A percentile compares a stretch with the other conserved stretches of the same genome.
Evolutionary conservation across 208 protist genomes (phyloP).

Genomic region (Trypanosoma congolense): DNA sequence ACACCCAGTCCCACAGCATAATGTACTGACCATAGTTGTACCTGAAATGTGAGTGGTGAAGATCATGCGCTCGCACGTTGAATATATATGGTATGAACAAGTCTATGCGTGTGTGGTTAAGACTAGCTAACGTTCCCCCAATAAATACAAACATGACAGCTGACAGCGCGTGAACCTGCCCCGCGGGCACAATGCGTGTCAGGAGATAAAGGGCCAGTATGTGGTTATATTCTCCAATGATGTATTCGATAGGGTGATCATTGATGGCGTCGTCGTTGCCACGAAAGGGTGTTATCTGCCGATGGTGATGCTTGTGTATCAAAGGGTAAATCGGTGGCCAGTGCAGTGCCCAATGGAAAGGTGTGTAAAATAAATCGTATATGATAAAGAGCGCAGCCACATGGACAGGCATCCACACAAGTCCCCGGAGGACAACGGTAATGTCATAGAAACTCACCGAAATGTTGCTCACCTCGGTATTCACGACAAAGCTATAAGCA

Average conservation of each 20-base stretch:
- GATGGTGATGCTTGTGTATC: constrained; percentile 91
- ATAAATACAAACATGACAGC: constrained; percentile 72
- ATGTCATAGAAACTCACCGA: constrained; percentile 30
- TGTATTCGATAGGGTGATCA: constrained; percentile 88
- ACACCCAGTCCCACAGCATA: constrained; percentile 90
- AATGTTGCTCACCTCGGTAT: constrained; percentile 44
- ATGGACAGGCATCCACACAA: constrained; percentile 55
- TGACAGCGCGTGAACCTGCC: constrained; percentile 64
- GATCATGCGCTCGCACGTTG: constrained; percentile 83
- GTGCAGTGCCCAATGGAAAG: constrained; percentile 87
- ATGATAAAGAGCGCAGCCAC: constrained; percentile 60
- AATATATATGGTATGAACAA: constrained; percentile 77
- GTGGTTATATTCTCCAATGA: constrained; percentile 87
- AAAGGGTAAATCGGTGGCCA: constrained; percentile 73
- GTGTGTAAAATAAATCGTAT: constrained; percentile 91
- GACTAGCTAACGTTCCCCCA: constrained; percentile 75
- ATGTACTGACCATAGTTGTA: constrained; percentile 92
- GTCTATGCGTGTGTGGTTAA: constrained; percentile 90
- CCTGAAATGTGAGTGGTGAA: constrained; percentile 83
- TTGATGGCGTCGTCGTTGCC: constrained; percentile 90
- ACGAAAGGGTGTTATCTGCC: constrained; percentile 83
- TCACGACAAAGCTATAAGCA: constrained; percentile 38
- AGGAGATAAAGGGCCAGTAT: constrained; percentile 75
- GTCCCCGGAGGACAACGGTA: constrained; percentile 19
- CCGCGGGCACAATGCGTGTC: constrained; percentile 35